Evolutionary conservation across 2,329 filamentous ascomycete genomes (phyloP).

Genomic region (Trichoderma harzianum): DNA sequence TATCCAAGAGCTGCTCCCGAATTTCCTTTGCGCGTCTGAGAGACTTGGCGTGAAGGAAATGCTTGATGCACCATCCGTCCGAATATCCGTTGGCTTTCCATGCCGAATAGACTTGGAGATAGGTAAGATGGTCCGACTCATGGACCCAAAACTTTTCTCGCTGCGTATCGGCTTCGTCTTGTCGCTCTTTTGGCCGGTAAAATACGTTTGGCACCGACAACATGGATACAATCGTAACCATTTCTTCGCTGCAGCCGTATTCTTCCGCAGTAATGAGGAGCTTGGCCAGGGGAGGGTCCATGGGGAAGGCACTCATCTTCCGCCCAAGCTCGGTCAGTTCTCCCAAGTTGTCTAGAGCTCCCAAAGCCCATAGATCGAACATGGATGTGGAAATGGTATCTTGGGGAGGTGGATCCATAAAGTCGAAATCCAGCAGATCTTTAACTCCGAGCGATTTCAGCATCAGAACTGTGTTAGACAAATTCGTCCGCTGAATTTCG

Average conservation of each 20-base stretch:
- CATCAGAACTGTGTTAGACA: slow-evolving; percentile 90
- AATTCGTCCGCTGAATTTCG: slow-evolving; percentile 94
- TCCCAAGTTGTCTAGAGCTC: slow-evolving; percentile 88
- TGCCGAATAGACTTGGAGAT: slow-evolving; percentile 91
- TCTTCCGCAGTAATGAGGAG: slow-evolving; percentile 87
- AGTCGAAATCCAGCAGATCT: slow-evolving; percentile 93
- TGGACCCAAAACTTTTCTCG: slow-evolving; percentile 98
- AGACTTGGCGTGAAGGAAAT: slow-evolving; percentile 95
- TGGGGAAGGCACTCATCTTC: slow-evolving; percentile 96
- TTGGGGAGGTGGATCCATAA: slow-evolving; percentile 98
- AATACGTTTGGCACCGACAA: slow-evolving; percentile 94
- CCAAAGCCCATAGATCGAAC: slow-evolving; percentile 95
- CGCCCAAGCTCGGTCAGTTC: slow-evolving; percentile 82
- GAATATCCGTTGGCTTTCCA: slow-evolving; percentile 90
- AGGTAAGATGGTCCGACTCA: slow-evolving; percentile 93
- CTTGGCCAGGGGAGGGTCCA: slow-evolving; percentile 95
- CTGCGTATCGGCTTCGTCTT: slow-evolving; percentile 93
- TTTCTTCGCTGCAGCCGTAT: slow-evolving; percentile 93
- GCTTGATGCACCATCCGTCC: slow-evolving; percentile 87
- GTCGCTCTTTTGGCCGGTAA: slow-evolving; percentile 92
- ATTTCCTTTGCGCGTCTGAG: slow-evolving; percentile 90
- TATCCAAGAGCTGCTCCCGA: slow-evolving; percentile 86
- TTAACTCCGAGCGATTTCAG: slow-evolving; percentile 93
- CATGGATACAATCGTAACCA: slow-evolving; percentile 98
- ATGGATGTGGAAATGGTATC: slow-evolving; percentile 96